Evolutionary conservation across 1,139 yeast species (phyloP), one percentile per base, ranked within the genome.

Genomic region (Sugiyamaella pinicola): DNA sequence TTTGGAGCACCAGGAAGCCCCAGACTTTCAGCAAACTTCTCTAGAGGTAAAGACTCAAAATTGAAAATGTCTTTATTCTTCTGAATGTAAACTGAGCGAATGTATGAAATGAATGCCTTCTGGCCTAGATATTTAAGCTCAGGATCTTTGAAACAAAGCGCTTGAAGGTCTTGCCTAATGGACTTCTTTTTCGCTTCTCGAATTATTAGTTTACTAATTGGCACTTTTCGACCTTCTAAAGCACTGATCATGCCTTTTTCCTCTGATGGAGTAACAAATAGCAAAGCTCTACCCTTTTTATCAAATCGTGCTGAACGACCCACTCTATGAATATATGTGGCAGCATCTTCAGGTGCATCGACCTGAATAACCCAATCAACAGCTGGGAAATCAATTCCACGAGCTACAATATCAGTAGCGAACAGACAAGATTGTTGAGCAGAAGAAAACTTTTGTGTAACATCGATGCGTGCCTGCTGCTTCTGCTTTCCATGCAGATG

Each of bases 1-100:
- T 87, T 85, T 41, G 99, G 99, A 1, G 96, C 96, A 54, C 98
- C 96, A 0, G 98, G 96, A 50, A 93, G 78, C 6, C 99, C 99
- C 49, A 91, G 71, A 10, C 96, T 87, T 53, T 82, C 81, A 2
- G 99, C 98, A 71, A 76, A 90, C 54, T 81, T 85, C 58, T 91
- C 97, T 4, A 85, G 75, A 2, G 96, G 95, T 13, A 93, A 69
- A 41, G 82, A 81, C 12, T 84, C 87, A 31, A 90, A 79, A 21
- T 68, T 60, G 71, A 93, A 93, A 9, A 91, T 83, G 49, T 84
- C 87, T 68, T 89, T 90, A 66, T 93, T 96, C 66, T 85, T 84
- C 70, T 91, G 98, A 44, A 93, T 76, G 64, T 85, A 84, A 8
- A 95, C 80, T 2, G 96, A 88, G 61, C 89, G 79, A 67, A 85